phyloP scores from a whole-genome alignment of 495 filamentous ascomycete species.

The Parathielavia appendiculata region DNA sequence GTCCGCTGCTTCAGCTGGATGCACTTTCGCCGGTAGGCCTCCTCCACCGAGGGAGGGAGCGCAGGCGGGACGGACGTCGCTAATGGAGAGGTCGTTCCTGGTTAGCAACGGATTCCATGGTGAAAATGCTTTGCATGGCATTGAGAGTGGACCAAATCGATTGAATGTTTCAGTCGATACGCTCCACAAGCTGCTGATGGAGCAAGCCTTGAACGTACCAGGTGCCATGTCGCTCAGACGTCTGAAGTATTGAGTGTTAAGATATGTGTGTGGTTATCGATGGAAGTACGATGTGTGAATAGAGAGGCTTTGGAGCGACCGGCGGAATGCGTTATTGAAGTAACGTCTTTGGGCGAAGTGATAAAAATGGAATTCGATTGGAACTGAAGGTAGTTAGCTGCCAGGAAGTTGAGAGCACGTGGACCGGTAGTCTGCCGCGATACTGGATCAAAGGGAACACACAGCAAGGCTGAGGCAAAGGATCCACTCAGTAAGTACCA shows the following conservation, averaged over 20 bases:
- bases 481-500: no score
- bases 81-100: conserved; percentile 11
- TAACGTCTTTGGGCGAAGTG: no score
- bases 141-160: no score
- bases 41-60: conserved; percentile 90
- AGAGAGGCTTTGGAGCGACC: no score
- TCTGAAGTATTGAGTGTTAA: background rate
- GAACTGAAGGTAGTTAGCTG: no score
- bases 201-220: conserved; percentile 20
- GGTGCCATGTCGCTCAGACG: conserved; percentile 22
- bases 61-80: conserved; percentile 51
- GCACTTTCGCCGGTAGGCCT: conserved; percentile 94
- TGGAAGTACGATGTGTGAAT: no score
- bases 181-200: background rate
- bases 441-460: background rate
- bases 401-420: no score
- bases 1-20: conserved; percentile 89
- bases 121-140: no score
- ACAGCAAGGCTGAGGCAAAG: conserved; percentile 26
- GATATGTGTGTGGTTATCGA: background rate
- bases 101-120: conserved; percentile 12
- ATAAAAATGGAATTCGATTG: no score
- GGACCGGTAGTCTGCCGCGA: no score
- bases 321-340: background rate
- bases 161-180: background rate